These are phyloP conservation scores for Picea abies DNA, from an alignment of 83 land plant species.

Conservation along the genomic window DNA sequence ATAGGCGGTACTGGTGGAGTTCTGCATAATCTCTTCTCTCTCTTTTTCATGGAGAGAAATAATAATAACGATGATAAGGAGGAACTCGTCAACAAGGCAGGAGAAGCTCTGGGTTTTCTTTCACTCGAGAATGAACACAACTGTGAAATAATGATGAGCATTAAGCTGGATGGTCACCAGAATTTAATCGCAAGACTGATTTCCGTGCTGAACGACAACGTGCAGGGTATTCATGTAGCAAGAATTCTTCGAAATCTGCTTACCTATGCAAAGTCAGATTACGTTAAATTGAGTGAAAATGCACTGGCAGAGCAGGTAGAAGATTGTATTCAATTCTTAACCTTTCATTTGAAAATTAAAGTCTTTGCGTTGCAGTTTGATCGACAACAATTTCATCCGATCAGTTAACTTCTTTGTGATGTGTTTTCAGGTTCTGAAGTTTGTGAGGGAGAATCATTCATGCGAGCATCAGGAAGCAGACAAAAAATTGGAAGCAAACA, in stretches of 20 bases:
- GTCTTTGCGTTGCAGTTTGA: no score
- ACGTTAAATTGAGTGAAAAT: no score
- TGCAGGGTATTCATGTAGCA: constrained; percentile 38
- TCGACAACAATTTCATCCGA: no score
- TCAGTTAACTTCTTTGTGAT: no score
- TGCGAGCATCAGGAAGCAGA: constrained; percentile 36
- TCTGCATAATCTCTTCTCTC: no score
- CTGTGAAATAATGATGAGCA: constrained; percentile 24
- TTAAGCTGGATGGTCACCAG: neutral
- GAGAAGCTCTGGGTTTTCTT: constrained; percentile 77
- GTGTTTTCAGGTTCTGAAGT: constrained; percentile 37
- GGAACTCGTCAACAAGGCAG: constrained; percentile 34
- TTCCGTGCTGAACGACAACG: constrained; percentile 28
- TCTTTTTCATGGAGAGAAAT: no score
- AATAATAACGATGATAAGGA: no score
- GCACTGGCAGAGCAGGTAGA: no score
- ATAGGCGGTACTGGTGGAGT: no score
- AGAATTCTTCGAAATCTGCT: neutral
- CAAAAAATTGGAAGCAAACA: neutral
- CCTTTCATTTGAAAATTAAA: no score
- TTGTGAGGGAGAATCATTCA: constrained; percentile 31
- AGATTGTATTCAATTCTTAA: no score
- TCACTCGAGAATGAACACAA: constrained; percentile 51
- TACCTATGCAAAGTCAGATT: no score
- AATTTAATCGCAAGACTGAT: constrained; percentile 32